A percentile compares a stretch with the other conserved stretches of the same genome.
Evolutionary conservation across 1,284 basidiomycete genomes (phyloP).

Genomic region (Schizophyllum amplum): DNA sequence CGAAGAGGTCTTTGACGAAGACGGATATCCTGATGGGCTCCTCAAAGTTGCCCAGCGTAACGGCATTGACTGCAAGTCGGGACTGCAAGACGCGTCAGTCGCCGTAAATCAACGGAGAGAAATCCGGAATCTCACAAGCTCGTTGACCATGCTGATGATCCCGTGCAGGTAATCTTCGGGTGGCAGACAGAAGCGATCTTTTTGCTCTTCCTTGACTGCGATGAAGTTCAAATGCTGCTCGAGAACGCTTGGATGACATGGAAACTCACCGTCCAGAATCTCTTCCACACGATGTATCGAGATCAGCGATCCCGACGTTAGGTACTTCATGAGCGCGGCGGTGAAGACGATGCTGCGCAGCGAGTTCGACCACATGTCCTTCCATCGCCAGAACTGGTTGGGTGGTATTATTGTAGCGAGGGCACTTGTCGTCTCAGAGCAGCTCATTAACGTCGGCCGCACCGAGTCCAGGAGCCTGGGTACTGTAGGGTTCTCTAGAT

Average conservation of each 20-base stretch:
- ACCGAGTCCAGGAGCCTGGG: conserved; percentile 57
- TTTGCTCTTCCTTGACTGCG: no score
- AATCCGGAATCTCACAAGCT: conserved; percentile 50
- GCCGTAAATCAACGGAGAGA: no score
- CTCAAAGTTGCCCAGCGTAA: conserved; percentile 76
- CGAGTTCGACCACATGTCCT: conserved; percentile 68
- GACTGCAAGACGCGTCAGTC: no score
- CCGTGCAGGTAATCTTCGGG: conserved; percentile 85
- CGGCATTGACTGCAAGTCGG: conserved; percentile 73
- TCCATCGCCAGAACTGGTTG: conserved; percentile 78
- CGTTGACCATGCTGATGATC: conserved; percentile 73
- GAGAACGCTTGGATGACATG: no score
- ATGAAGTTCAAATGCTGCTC: no score
- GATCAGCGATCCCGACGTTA: conserved; percentile 52
- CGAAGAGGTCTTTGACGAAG: conserved; percentile 78
- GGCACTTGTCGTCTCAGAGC: conserved; percentile 39
- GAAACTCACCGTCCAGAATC: conserved; percentile 55
- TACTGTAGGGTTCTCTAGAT: conserved; percentile 19
- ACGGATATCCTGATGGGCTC: conserved; percentile 71
- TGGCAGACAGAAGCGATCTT: conserved; percentile 44
- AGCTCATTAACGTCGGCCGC: conserved; percentile 45
- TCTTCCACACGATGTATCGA: conserved; percentile 44
- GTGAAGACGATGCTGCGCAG: conserved; percentile 59
- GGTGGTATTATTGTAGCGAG: conserved; percentile 52
- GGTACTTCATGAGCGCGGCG: conserved; percentile 57